phyloP scores from a whole-genome alignment of 169 alveolate genomes.

The Eimeria mitis region DNA sequence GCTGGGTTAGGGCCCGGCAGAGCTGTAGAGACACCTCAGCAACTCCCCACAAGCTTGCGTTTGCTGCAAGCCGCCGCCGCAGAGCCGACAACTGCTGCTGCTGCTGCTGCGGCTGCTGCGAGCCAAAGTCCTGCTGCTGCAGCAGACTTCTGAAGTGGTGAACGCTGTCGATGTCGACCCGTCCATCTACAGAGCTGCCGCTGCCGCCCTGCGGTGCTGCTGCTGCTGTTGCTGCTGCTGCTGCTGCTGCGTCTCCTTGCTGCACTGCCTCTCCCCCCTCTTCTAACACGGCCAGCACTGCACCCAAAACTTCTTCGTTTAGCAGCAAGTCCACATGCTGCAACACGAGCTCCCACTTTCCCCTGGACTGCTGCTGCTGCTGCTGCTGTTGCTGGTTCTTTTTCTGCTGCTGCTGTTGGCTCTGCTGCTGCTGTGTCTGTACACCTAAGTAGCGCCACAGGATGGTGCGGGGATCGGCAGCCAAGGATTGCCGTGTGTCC shows the following conservation, averaged over 20 bases:
- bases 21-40: constrained; percentile 75
- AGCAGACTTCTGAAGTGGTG: constrained; percentile 2
- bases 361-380: constrained; percentile 8
- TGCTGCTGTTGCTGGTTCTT: constrained; percentile 20
- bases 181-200: constrained; percentile 36
- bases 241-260: constrained; percentile 39
- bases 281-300: constrained; percentile 14
- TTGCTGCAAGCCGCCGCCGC: constrained; percentile 20
- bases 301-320: constrained; percentile 35
- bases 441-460: constrained; percentile 50
- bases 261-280: constrained; percentile 40
- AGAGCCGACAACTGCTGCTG: constrained; percentile 7
- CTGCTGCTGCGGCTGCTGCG: constrained; percentile 13
- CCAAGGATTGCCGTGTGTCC: constrained; percentile 30
- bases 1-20: constrained; percentile 57
- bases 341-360: constrained; percentile 62
- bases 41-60: constrained; percentile 12
- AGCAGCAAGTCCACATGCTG: constrained; percentile 71
- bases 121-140: constrained; percentile 13
- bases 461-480: constrained; percentile 55
- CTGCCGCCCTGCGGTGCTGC: constrained; percentile 9
- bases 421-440: constrained; percentile 53
- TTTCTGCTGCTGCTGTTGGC: constrained; percentile 30
- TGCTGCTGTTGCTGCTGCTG: constrained; percentile 22
- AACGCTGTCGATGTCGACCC: constrained; percentile 51